These are phyloP conservation scores for Myxozyma mucilagina DNA, from an alignment of 805 yeast genomes.

Conservation along the genomic window DNA sequence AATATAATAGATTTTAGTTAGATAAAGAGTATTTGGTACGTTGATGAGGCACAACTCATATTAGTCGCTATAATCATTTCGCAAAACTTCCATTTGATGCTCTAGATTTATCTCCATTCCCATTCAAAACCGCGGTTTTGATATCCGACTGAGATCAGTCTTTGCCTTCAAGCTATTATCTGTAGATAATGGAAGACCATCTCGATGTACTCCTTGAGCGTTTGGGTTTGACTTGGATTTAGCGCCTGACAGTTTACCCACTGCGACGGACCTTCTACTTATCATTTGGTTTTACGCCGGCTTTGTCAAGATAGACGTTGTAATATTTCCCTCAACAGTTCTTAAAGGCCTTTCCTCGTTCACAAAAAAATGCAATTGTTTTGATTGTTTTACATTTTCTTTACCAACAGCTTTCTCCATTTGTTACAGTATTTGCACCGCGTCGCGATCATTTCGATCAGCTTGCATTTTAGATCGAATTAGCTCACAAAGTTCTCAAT, in stretches of 20 bases:
- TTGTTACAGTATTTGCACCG: slow-evolving; percentile 20
- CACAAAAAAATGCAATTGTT: background rate
- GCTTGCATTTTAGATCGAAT: slow-evolving; percentile 27
- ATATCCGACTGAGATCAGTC: background rate
- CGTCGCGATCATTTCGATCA: slow-evolving; percentile 22
- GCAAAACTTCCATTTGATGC: background rate
- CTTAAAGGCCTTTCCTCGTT: background rate
- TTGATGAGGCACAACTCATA: background rate
- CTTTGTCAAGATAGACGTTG: background rate
- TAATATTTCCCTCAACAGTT: background rate
- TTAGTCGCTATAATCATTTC: background rate
- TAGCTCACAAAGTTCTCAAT: slow-evolving; percentile 26
- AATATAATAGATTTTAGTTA: background rate
- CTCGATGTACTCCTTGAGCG: slow-evolving; percentile 1
- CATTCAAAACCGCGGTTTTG: slow-evolving; percentile 1
- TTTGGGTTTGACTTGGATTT: background rate
- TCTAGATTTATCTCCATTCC: background rate
- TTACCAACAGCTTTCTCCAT: slow-evolving; percentile 23
- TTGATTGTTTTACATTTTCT: background rate
- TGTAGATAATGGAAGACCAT: background rate
- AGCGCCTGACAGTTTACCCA: background rate
- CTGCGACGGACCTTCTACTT: background rate
- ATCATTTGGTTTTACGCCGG: background rate
- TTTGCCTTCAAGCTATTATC: background rate
- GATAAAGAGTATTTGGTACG: background rate